These are phyloP conservation scores for Yamadazyma diddensiae DNA, from an alignment of 1,139 yeast genomes.

Conservation along the genomic window DNA sequence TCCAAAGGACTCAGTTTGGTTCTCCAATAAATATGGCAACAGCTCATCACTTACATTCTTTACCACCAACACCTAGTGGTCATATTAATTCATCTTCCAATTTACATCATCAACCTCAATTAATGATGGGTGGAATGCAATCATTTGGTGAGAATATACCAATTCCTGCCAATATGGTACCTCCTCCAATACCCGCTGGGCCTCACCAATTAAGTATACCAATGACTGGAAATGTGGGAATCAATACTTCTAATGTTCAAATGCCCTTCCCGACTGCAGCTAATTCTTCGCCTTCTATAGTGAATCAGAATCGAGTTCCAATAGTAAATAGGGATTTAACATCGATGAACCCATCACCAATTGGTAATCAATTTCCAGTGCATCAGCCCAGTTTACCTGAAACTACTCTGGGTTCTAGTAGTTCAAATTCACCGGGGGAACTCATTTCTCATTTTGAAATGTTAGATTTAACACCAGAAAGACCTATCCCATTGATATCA, in stretches of 20 bases:
- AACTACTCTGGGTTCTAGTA: too few relatives aligned
- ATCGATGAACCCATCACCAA: too few relatives aligned
- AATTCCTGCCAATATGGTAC: neutral
- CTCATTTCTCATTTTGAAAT: constrained; percentile 4
- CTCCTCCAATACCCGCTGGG: neutral
- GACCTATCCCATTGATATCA: constrained; percentile 1
- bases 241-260: neutral
- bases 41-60: neutral
- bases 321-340: too few relatives aligned
- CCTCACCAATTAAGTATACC: neutral
- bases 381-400: too few relatives aligned
- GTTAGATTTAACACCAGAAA: constrained; percentile 2
- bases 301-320: too few relatives aligned
- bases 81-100: neutral
- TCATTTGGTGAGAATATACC: neutral
- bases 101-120: neutral
- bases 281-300: neutral
- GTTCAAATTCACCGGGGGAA: neutral
- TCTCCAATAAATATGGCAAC: neutral
- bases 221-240: neutral
- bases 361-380: too few relatives aligned
- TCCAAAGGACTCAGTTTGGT: neutral
- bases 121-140: neutral
- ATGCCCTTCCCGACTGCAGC: neutral
- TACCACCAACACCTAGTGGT: neutral